Evolutionary conservation across 768 basidiomycete species (phyloP), one percentile per base, ranked within the genome.

Genomic region (Trichaptum fuscoviolaceum): DNA sequence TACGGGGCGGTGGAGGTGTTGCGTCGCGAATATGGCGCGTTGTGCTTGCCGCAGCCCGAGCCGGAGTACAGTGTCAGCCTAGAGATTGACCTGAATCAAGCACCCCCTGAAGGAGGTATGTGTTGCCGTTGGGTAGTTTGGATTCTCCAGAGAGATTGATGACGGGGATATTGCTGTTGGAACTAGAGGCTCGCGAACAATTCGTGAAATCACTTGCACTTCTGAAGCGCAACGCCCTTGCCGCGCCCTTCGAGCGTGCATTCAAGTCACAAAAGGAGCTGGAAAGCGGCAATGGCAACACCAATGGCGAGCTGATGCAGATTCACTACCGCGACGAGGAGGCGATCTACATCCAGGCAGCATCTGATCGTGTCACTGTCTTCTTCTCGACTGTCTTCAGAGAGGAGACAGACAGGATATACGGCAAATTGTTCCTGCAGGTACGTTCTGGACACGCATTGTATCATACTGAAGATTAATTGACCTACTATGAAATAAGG

Each of bases 371-470:
- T 68, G 96, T 99, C 63, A 99, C 97, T 0, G 93, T 98, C 66
- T 92, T 98, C 73, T 99, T 99, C 79, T 95, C 93, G 3, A 99
- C 97, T 23, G 84, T 97, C 63, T 99, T 99, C 81, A 85, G 90
- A 70, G 97, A 99, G 73, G 97, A 99, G 77, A 97, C 96, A 1
- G 97, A 99, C 77, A 86, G 95, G 64, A 93, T 98, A 63, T 94
- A 94, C 75, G 97, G 97, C 17, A 96, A 95, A 76, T 91, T 99
- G n/a, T 99, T 99, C 82, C 79, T 99, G 64, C 97, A 99, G 85
- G 95, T 94, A 69, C 69, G 78, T 69, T 30, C 1, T 64, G 57
- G 26, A 36, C 25, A 30, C 27, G 7, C 62, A 8, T 59, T 42
- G 64, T 25, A 20, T 27, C 61, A 35, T 52, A n/a, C n/a, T 62